Percentiles rank a stretch among this genome's conserved stretches.
These are phyloP conservation scores for Jimgerdemannia flammicorona DNA, from an alignment of 192 early-diverging fungal genomes.

Conservation along the genomic window DNA sequence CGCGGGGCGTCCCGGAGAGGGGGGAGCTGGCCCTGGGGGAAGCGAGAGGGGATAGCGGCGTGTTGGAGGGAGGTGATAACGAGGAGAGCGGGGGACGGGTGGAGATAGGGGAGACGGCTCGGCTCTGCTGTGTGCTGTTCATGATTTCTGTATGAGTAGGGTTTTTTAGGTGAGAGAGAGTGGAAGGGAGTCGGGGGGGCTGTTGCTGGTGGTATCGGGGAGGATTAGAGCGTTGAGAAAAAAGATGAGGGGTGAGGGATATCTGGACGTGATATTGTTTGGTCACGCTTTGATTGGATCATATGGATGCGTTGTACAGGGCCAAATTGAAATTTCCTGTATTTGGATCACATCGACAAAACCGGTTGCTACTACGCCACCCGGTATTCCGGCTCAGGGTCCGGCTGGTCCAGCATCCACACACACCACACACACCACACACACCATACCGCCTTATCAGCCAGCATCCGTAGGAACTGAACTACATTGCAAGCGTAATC, in stretches of 20 bases:
- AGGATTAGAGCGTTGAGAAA: neutral
- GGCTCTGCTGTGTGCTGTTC: neutral
- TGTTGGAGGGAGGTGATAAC: neutral
- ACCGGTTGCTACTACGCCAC: neutral
- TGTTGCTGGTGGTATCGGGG: neutral
- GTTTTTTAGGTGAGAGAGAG: neutral
- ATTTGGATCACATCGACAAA: neutral
- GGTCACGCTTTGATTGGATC: neutral
- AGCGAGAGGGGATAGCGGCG: neutral
- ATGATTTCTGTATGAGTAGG: neutral
- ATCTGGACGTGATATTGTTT: too few relatives aligned
- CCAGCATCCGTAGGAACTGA: too few relatives aligned
- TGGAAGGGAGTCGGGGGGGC: neutral
- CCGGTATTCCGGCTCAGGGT: neutral
- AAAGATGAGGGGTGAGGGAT: neutral
- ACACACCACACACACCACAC: too few relatives aligned
- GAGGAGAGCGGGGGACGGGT: neutral
- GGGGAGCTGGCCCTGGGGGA: neutral
- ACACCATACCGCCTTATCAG: too few relatives aligned
- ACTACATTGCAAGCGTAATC: too few relatives aligned
- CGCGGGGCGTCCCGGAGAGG: neutral
- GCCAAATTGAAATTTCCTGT: neutral
- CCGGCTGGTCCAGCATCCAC: too few relatives aligned
- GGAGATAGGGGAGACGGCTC: neutral
- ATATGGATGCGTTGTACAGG: neutral